Conservation (phyloP, 2,329 filamentous ascomycete species). For the Microdochium bolleyi region DNA sequence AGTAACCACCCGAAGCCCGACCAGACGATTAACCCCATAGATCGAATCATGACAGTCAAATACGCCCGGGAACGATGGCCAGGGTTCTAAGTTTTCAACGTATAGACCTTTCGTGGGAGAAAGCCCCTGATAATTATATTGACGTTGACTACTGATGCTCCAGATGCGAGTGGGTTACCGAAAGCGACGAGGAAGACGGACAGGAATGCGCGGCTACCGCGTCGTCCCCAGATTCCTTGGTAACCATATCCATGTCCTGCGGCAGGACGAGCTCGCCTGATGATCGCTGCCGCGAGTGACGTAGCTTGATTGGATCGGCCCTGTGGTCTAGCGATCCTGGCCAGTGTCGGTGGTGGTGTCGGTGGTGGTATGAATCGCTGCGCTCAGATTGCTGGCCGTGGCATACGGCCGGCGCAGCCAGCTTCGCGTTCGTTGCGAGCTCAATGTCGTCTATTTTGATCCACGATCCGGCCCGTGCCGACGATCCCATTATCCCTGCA, state of each 20-base stretch:
- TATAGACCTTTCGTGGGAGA: too few species aligned
- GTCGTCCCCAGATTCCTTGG: too few species aligned
- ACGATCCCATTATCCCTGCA: background rate
- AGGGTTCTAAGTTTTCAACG: too few species aligned
- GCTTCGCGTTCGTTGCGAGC: background rate
- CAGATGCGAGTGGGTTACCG: background rate
- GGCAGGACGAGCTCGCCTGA: too few species aligned
- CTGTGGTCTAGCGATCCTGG: background rate
- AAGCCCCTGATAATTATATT: too few species aligned
- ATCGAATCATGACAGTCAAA: too few species aligned
- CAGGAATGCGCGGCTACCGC: background rate
- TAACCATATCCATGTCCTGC: too few species aligned
- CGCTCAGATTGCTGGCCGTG: background rate
- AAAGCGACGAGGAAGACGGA: background rate
- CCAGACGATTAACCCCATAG: too few species aligned
- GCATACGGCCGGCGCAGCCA: background rate
- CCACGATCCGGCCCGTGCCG: constrained; percentile 9
- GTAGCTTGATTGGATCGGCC: background rate
- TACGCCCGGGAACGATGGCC: too few species aligned
- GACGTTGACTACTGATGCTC: background rate
- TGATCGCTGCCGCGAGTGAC: background rate
- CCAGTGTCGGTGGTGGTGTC: too few species aligned
- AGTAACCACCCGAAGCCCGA: too few species aligned
- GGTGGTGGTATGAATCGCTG: too few species aligned
- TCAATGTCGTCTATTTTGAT: constrained; percentile 12